Percentiles rank a stretch among this genome's conserved stretches.
phyloP scores from a whole-genome alignment of 306 rosid species.

The Ceratonia siliqua region DNA sequence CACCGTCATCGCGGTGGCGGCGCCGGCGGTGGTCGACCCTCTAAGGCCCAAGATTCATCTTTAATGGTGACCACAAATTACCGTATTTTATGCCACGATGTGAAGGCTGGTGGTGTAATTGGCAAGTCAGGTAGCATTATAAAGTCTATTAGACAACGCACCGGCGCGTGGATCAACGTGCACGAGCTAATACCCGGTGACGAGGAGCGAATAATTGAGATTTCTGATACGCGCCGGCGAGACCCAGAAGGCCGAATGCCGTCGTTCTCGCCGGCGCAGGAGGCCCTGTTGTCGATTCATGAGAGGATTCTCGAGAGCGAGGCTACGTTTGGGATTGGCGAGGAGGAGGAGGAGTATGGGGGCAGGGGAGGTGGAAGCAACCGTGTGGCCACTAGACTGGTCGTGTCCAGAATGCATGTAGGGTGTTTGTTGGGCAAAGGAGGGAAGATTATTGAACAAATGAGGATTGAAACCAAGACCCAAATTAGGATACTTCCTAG shows the following conservation, averaged over 20 bases:
- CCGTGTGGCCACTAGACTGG: slow-evolving; percentile 82
- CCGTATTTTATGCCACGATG: slow-evolving; percentile 85
- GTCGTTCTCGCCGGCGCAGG: slow-evolving; percentile 94
- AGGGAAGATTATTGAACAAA: slow-evolving; percentile 99
- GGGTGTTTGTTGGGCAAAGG: slow-evolving; percentile 97
- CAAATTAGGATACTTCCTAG: slow-evolving; percentile 97
- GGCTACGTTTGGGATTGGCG: slow-evolving; percentile 54
- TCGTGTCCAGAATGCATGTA: slow-evolving; percentile 95
- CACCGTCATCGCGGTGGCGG: slow-evolving; percentile 64
- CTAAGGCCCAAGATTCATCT: slow-evolving; percentile 60
- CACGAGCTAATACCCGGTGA: slow-evolving; percentile 87
- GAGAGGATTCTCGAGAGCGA: slow-evolving; percentile 90
- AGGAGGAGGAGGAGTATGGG: slow-evolving; percentile 70
- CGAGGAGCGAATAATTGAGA: slow-evolving; percentile 94
- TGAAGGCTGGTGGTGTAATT: slow-evolving; percentile 92
- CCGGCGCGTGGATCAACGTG: slow-evolving; percentile 99
- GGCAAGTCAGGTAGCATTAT: slow-evolving; percentile 96
- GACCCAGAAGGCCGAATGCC: slow-evolving; percentile 97
- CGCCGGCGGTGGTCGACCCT: slow-evolving; percentile 46
- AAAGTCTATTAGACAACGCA: slow-evolving; percentile 92
- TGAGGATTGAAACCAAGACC: slow-evolving; percentile 96
- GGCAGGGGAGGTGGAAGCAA: slow-evolving; percentile 48
- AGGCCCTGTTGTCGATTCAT: slow-evolving; percentile 82
- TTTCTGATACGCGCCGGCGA: slow-evolving; percentile 92
- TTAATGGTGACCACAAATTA: slow-evolving; percentile 69